A percentile compares a stretch with the other conserved stretches of the same genome.
phyloP scores from a whole-genome alignment of 139 green algal genomes.

The Dunaliella primolecta region DNA sequence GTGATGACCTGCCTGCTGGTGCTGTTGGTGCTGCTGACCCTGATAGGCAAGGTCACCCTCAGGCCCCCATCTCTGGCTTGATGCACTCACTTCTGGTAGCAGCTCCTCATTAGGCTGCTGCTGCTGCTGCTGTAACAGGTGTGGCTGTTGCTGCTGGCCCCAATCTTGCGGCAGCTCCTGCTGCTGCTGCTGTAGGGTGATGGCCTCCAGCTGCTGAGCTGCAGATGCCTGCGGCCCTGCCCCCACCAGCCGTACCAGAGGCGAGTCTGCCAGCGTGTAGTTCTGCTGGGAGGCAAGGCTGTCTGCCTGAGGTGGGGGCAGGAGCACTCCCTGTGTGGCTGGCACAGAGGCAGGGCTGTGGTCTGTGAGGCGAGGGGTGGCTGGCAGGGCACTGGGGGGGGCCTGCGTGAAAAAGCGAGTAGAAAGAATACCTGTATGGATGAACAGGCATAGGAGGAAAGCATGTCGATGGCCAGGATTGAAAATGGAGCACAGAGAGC shows the following conservation, averaged over 20 bases:
- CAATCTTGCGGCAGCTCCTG: not conserved
- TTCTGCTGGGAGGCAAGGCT: no score
- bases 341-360: no score
- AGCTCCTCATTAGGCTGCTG: not conserved
- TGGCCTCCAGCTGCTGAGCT: not conserved
- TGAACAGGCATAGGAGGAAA: no score
- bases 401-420: no score
- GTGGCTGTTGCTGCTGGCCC: not conserved
- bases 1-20: not conserved
- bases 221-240: not conserved
- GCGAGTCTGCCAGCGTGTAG: no score
- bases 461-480: no score
- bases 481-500: no score
- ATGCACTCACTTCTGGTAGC: not conserved
- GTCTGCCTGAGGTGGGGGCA: no score
- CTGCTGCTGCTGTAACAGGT: slow-evolving; percentile 1
- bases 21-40: not conserved
- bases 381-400: no score
- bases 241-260: not conserved
- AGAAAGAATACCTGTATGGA: no score
- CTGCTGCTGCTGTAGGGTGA: not conserved
- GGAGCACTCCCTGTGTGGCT: no score
- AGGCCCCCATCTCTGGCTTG: not conserved
- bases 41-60: not conserved
- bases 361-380: no score